Evolutionary conservation across 225 moss, liverwort and hornwort genomes (phyloP).

Genomic region (Sphagnum tenellum): DNA sequence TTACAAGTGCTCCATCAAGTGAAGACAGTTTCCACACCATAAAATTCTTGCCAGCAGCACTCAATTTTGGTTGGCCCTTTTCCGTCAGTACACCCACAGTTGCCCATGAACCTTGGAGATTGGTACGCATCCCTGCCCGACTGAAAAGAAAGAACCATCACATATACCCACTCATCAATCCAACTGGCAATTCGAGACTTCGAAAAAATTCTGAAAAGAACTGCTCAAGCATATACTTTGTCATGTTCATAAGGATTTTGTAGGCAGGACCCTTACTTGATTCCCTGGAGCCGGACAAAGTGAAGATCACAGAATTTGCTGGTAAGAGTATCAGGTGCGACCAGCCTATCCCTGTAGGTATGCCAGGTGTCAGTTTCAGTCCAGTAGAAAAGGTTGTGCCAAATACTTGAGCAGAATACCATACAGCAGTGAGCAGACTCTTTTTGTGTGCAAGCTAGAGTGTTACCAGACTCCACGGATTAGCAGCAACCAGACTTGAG

Average conservation of each 20-base stretch:
- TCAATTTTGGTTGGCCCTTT: conserved; percentile 65
- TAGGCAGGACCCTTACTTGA: conserved; percentile 45
- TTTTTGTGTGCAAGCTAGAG: no score
- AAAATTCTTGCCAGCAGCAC: conserved; percentile 76
- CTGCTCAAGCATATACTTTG: no score
- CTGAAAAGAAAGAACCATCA: no score
- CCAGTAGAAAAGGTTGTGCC: no score
- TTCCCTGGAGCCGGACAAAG: conserved; percentile 68
- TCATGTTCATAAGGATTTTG: neutral
- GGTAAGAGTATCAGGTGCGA: conserved; percentile 40
- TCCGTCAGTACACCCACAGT: conserved; percentile 76
- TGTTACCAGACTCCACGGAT: no score
- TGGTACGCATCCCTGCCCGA: conserved; percentile 55
- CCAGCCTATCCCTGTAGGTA: conserved; percentile 56
- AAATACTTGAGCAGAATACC: no score
- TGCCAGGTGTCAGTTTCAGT: neutral
- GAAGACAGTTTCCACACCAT: conserved; percentile 84
- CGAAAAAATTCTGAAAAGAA: no score
- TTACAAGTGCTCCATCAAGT: conserved; percentile 53
- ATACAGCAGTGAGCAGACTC: no score
- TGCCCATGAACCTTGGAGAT: conserved; percentile 80
- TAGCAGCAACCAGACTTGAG: no score
- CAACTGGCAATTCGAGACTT: no score
- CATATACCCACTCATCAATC: no score
- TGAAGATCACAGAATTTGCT: conserved; percentile 54